Base-by-base conservation (phyloP, 805 yeast genomes). In the Candida nonsorbophila region DNA sequence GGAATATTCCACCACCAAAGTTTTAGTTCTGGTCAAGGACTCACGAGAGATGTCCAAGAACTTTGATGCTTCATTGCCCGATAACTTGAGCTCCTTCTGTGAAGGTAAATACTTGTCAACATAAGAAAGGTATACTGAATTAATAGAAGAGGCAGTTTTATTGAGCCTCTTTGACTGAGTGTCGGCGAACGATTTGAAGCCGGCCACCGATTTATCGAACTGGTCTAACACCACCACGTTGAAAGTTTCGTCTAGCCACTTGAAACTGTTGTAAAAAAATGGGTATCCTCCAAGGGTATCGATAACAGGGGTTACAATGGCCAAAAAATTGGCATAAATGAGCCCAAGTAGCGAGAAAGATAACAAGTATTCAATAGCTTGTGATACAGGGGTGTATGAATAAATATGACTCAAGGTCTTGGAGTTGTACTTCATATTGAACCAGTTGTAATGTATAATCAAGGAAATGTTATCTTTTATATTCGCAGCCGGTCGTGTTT, bases 401-500 rank as follows among this genome's bases (percentile, higher is more conserved):
- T 41, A 38, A 27, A 64, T 31, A 41, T 64, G 69, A 20, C 40
- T 37, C 19, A 57, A 25, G 10, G 66, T 41, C 38, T 54, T 47
- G 25, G 67, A 61, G 17, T 51, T 36, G 38, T 57, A 56, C 22
- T 48, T 40, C 32, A n/a, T n/a, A n/a, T n/a, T n/a, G n/a, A n/a
- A n/a, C n/a, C n/a, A n/a, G n/a, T n/a, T n/a, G n/a, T n/a, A n/a
- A n/a, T n/a, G n/a, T n/a, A n/a, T n/a, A n/a, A n/a, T n/a, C n/a
- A n/a, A n/a, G n/a, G n/a, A n/a, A n/a, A 4, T 12, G 14, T 22
- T 22, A 22, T 22, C 24, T 4, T n/a, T 12, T 9, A 11, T 16
- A n/a, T 22, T 11, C 7, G 14, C 24, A n/a, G 7, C 14, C 6
- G 24, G 24, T 22, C 16, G 24, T 11, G 24, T 6, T 8, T 14